These are phyloP conservation scores for Paraurostyla sp. DNA, from an alignment of 73 alveolate genomes.

Conservation along the genomic window DNA sequence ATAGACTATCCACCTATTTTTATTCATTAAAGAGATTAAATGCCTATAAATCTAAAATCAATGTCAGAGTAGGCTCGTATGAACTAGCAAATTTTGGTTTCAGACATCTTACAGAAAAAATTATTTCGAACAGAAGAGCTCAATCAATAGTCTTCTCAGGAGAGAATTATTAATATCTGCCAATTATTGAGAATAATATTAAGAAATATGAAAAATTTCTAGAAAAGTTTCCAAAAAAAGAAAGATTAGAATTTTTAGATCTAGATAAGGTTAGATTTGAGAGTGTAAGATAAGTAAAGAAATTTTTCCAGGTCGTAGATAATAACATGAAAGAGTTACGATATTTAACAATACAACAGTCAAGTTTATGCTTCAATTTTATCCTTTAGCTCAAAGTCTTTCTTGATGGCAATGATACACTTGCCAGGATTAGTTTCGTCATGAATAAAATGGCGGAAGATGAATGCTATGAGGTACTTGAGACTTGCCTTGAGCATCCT, in stretches of 20 bases:
- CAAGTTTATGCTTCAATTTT: not conserved
- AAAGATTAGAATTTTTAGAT: conserved; percentile 39
- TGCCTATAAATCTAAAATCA: conserved; percentile 13
- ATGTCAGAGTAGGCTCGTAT: not conserved
- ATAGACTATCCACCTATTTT: not conserved
- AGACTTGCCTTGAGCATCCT: conserved; percentile 44
- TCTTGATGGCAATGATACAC: conserved; percentile 40
- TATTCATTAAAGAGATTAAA: conserved; percentile 4
- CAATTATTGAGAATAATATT: not conserved
- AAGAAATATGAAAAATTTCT: not conserved
- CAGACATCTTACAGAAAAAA: conserved; percentile 25
- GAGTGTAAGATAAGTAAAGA: not conserved
- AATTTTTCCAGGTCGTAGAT: not conserved
- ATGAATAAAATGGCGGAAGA: conserved; percentile 39
- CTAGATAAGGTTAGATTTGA: conserved; percentile 13
- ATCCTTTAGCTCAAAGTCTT: not conserved
- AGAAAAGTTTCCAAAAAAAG: not conserved
- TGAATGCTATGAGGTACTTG: conserved; percentile 4
- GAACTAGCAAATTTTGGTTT: conserved; percentile 20
- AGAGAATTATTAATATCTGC: conserved; percentile 35
- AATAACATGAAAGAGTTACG: not conserved
- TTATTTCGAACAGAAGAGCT: conserved; percentile 7
- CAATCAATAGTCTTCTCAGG: conserved; percentile 5
- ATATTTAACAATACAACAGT: conserved; percentile 22
- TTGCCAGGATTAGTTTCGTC: conserved; percentile 29